Conservation (phyloP, 2,329 filamentous ascomycete species). For the Fusarium coffeatum region DNA sequence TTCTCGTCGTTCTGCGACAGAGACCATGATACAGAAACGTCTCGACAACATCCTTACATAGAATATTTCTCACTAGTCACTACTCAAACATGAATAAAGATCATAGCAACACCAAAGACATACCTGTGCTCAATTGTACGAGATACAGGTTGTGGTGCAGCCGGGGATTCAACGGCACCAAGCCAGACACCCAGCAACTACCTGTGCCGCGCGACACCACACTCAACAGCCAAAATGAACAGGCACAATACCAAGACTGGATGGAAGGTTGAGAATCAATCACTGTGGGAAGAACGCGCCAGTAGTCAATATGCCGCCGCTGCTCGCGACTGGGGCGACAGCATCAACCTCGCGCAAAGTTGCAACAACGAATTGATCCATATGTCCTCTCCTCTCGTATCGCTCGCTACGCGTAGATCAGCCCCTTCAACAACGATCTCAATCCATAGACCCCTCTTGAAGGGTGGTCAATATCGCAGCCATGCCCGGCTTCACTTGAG, state of each 20-base stretch:
- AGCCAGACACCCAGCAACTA: background rate
- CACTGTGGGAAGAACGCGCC: background rate
- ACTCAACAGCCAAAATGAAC: background rate
- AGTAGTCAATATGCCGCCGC: background rate
- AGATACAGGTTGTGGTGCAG: background rate
- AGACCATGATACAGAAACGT: background rate
- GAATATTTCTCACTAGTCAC: background rate
- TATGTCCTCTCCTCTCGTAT: background rate
- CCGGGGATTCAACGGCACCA: background rate
- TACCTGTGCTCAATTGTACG: fast-evolving
- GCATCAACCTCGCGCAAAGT: background rate
- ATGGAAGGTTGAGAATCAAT: too few relatives aligned
- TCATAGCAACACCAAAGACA: background rate
- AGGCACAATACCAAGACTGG: fast-evolving
- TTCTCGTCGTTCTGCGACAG: background rate
- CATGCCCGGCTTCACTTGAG: background rate
- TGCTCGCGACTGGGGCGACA: background rate
- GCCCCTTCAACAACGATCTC: background rate
- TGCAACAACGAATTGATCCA: background rate
- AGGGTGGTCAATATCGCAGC: background rate
- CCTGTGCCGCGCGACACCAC: background rate
- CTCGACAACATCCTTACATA: background rate
- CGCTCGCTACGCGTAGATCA: background rate
- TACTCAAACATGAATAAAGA: background rate
- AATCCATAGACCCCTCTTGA: too few relatives aligned